Evolutionary conservation across 805 yeast genomes (phyloP).

Genomic region (Kuraishia capsulata): DNA sequence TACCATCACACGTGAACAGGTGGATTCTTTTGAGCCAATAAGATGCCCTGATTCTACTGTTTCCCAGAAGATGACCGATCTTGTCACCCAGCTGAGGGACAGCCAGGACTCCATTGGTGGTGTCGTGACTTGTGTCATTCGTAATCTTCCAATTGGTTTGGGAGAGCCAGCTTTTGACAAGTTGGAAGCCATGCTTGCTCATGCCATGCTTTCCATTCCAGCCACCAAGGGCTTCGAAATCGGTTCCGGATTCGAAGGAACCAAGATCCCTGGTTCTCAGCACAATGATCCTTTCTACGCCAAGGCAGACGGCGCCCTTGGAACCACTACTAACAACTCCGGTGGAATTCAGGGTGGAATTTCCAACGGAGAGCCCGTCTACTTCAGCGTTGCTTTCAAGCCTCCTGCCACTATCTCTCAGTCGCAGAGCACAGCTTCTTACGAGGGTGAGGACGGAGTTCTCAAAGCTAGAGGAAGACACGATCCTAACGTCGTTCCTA

Average conservation of each 20-base stretch:
- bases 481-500: slow-evolving; percentile 96
- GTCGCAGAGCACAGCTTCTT: slow-evolving; percentile 82
- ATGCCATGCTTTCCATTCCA: slow-evolving; percentile 96
- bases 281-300: slow-evolving; percentile 84
- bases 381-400: slow-evolving; percentile 93
- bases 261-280: slow-evolving; percentile 81
- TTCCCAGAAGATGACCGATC: slow-evolving; percentile 73
- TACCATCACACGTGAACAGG: slow-evolving; percentile 79
- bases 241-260: slow-evolving; percentile 93
- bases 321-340: slow-evolving; percentile 84
- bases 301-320: slow-evolving; percentile 50
- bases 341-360: slow-evolving; percentile 99
- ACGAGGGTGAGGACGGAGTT: slow-evolving; percentile 81
- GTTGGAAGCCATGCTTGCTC: slow-evolving; percentile 90
- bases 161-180: slow-evolving; percentile 98
- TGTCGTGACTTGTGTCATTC: slow-evolving; percentile 91
- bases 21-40: slow-evolving; percentile 82
- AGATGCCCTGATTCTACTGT: slow-evolving; percentile 81
- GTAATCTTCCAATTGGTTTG: slow-evolving; percentile 90
- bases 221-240: slow-evolving; percentile 98
- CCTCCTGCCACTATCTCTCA: slow-evolving; percentile 97
- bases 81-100: slow-evolving; percentile 81
- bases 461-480: slow-evolving; percentile 97
- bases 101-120: slow-evolving; percentile 93
- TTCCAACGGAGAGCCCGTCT: slow-evolving; percentile 90